Evolutionary conservation across 345 rosid genomes (phyloP), one percentile per base, ranked within the genome.

Genomic region (Euphorbia pulcherrima): DNA sequence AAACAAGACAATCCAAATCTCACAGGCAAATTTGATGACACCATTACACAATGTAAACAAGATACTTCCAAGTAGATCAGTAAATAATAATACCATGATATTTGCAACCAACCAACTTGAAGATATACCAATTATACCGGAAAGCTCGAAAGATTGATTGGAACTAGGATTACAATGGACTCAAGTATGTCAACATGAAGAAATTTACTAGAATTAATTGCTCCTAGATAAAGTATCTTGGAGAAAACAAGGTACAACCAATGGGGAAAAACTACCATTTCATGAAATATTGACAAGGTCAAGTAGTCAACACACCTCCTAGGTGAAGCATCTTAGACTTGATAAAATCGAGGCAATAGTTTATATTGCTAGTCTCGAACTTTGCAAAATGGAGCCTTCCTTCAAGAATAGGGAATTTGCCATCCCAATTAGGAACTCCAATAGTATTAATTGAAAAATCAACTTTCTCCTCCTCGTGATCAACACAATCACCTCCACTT

Each of bases 301-400:
- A 33, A 33, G 37, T 33, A 7, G 37, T 33, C 37, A 7, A 28
- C 50, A 62, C 80, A 90, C 97, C 84, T 21, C 81, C 81, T 52
- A 75, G 73, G 55, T 74, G 82, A 74, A 88, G 94, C 65, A 82
- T 82, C 60, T 82, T 84, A 67, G 80, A 79, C 23, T 55, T 72
- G 61, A 94, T 91, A 68, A 89, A 91, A 65, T 91, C 90, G 48
- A 94, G 59, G 78, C 96, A 94, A 67, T 91, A 96, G 72, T 80
- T 71, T 44, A 94, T 89, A 67, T 91, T 89, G 86, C 79, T 79
- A 5, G 99, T 94, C 76, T 90, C 97, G 62, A 94, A 91, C 77
- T 79, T 94, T 1, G 89, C 88, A 60, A 94, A 91, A 78, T 84
- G 84, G 47, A 94, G 92, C 76, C 73, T 89, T 60, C 96, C 99